Base-by-base conservation (phyloP, 495 filamentous ascomycete species). In the Lasiosphaeriaceae sp. region DNA sequence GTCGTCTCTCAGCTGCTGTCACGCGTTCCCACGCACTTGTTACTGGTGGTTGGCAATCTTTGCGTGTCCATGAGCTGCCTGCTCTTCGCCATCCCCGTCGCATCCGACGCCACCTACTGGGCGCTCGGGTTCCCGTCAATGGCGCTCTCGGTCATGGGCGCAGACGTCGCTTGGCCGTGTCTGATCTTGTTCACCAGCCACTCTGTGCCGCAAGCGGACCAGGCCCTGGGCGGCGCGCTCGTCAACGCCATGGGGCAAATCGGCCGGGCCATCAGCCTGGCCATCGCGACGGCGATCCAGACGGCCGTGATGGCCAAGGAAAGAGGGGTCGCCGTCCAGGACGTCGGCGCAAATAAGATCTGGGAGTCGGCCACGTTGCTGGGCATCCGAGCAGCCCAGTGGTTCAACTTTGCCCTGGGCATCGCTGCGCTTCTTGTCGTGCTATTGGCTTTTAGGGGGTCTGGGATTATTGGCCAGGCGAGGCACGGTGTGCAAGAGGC, bases 71-170 rank as follows among this genome's bases (percentile, higher is more conserved):
- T 84, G 39, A 63, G 82, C 4, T 74, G 73, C 44, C 59, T 85
- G 24, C 66, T 86, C 37, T 84, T 85, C 58, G 77, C 83, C 8
- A 65, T 80, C 16, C 82, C 82, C 5, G 81, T 86, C 52, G 75
- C 80, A 0, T 63, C 74, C 1, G 56, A 68, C 21, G 82, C 79
- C 0, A 77, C 67, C 0, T 87, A 86, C 65, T 87, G 81, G 71
- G 84, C 84, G 2, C 84, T 77, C 53, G 80, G 74, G 0, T 73
- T 87, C 19, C 77, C 76, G 12, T 82, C 83, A 2, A 85, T 87
- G 74, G 50, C 77, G 3, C 66, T 87, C 7, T 74, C 77, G 14
- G 82, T 84, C 8, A 76, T 84, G 26, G 83, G 83, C 39, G 80
- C 82, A 3, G 83, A 87, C 59, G 82, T 78, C 1, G 67, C 82